Conservation (phyloP, 805 yeast genomes). For the Candida taoyuanica region DNA sequence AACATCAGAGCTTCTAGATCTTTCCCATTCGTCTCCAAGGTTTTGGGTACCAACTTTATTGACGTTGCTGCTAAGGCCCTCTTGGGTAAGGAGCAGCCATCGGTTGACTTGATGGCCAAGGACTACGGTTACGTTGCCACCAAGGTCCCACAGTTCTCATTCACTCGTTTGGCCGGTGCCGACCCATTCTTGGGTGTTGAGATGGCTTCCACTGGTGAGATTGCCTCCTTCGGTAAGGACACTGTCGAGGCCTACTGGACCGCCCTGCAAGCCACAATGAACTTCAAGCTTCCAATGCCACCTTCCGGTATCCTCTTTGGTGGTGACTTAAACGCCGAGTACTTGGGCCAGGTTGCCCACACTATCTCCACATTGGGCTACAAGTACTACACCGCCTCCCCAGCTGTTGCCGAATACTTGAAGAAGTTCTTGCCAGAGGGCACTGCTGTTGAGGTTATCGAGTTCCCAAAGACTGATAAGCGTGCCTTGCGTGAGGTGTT, state of each 20-base stretch:
- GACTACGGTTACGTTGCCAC: constrained; percentile 84
- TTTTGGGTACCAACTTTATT: constrained; percentile 89
- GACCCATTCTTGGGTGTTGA: constrained; percentile 99
- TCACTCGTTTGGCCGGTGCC: constrained; percentile 98
- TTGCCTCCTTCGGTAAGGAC: constrained; percentile 92
- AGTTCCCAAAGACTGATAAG: constrained; percentile 91
- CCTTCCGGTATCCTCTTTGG: constrained; percentile 90
- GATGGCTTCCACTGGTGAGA: constrained; percentile 99
- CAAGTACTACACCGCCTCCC: constrained; percentile 73
- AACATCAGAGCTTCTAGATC: constrained; percentile 98
- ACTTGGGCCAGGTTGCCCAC: constrained; percentile 69
- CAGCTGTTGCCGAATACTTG: constrained; percentile 68
- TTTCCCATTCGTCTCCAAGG: constrained; percentile 98
- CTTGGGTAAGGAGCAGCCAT: constrained; percentile 59
- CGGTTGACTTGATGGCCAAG: constrained; percentile 77
- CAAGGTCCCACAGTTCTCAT: constrained; percentile 97
- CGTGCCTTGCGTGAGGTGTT: constrained; percentile 90
- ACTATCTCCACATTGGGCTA: constrained; percentile 71
- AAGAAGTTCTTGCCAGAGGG: constrained; percentile 37
- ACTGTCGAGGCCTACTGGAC: constrained; percentile 95
- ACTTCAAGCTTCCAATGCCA: constrained; percentile 90
- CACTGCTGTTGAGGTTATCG: constrained; percentile 53
- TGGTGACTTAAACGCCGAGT: constrained; percentile 76
- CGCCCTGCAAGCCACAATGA: constrained; percentile 94
- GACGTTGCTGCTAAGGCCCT: constrained; percentile 91